Evolutionary conservation across 179 eudicot genomes (phyloP).

Genomic region (Corrigiola litoralis): DNA sequence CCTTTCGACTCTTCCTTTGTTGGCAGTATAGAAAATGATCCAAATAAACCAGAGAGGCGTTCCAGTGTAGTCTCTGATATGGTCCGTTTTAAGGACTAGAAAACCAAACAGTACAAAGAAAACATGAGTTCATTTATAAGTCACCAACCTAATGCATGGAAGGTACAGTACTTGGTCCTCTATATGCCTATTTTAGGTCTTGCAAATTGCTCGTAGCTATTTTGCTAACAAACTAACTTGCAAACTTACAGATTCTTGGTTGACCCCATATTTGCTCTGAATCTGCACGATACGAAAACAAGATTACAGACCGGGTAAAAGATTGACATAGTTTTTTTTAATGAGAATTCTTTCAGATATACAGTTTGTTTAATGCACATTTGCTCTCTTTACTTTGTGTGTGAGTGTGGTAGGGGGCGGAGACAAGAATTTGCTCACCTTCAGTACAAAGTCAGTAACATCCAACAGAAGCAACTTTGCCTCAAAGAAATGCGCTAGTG

Average conservation of each 20-base stretch:
- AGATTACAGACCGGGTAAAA: too few species aligned
- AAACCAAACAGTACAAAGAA: slow-evolving; percentile 4
- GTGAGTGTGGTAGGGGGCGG: background rate
- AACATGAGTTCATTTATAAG: background rate
- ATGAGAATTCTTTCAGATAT: too few species aligned
- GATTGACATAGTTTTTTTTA: too few species aligned
- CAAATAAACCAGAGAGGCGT: slow-evolving; percentile 62
- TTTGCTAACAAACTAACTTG: background rate
- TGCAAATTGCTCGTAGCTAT: background rate
- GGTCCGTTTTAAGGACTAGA: slow-evolving; percentile 59
- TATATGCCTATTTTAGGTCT: background rate
- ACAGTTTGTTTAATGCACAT: too few species aligned
- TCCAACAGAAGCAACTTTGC: slow-evolving; percentile 79
- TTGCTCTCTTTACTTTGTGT: background rate
- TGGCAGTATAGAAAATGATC: slow-evolving; percentile 54
- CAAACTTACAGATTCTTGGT: slow-evolving; percentile 61
- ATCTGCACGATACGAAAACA: slow-evolving; percentile 41
- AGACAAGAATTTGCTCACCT: slow-evolving; percentile 38
- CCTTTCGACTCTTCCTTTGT: slow-evolving; percentile 52
- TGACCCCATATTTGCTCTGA: slow-evolving; percentile 81
- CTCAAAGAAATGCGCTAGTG: slow-evolving; percentile 78
- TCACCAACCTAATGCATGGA: background rate
- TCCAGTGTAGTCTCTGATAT: slow-evolving; percentile 66
- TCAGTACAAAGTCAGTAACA: slow-evolving; percentile 62
- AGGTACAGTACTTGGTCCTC: background rate